Base-by-base conservation (phyloP, 495 filamentous ascomycete genomes). In the Chaetomidium leptoderma region DNA sequence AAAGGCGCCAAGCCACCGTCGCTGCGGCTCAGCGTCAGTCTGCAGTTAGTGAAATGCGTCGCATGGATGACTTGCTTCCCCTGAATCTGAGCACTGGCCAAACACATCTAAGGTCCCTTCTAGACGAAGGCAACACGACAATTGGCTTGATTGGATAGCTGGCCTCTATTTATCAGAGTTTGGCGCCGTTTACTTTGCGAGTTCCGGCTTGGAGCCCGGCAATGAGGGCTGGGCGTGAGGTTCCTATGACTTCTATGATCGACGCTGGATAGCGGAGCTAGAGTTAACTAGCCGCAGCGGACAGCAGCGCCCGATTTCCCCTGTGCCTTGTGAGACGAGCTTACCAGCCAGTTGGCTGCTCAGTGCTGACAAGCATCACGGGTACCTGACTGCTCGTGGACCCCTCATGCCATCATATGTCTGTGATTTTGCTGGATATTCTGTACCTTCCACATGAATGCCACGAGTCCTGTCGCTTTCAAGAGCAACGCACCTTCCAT, bases 1-100 rank as follows among this genome's bases (percentile, higher is more conserved):
- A 26, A 43, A 42, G 49, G n/a, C 23, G 52, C 58, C 51, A 55
- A 57, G 53, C 47, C 46, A 42, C 43, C 8, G 27, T n/a, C n/a
- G n/a, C n/a, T 27, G 17, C 29, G 46, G 29, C 17, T 27, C 48
- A 37, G 47, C 27, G 21, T 30, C 16, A 16, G 45, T 48, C 26
- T 48, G 3, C 17, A 16, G 17, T 50, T 35, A 24, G n/a, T n/a
- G 19, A 33, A 37, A 50, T 50, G 47, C n/a, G 17, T 36, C n/a
- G n/a, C 13, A 7, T 27, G 32, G 10, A 9, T 29, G 43, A 46
- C 43, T 46, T 46, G 26, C 40, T 29, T 16, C 43, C n/a, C 6
- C 8, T 19, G 24, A 17, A n/a, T 29, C 43, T 16, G 29, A 46
- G 26, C 19, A 13, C 40, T 11, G 3, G 19, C 11, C 17, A 14